phyloP scores from a whole-genome alignment of 108 stramenopile species.

The Conticribra weissflogii region DNA sequence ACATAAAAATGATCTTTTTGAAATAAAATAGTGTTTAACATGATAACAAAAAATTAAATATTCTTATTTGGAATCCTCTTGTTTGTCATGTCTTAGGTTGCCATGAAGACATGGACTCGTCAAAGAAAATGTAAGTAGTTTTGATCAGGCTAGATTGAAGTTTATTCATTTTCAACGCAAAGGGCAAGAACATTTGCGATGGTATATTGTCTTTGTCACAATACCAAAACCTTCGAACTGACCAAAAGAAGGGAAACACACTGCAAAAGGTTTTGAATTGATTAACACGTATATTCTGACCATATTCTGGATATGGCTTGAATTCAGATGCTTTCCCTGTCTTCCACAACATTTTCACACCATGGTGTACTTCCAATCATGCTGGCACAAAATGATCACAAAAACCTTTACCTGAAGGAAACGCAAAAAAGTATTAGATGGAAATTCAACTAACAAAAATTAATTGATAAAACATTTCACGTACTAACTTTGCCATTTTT shows the following conservation, averaged over 20 bases:
- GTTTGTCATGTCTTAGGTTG: conserved; percentile 21
- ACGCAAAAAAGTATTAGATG: neutral
- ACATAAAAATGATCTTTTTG: too few species aligned
- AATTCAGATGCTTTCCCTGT: conserved; percentile 3
- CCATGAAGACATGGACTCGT: conserved; percentile 27
- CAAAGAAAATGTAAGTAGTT: neutral
- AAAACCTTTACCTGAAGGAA: conserved; percentile 36
- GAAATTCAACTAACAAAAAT: neutral
- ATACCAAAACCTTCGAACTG: conserved; percentile 12
- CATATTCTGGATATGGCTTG: conserved; percentile 12
- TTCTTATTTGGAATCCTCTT: conserved; percentile 21
- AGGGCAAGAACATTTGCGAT: conserved; percentile 15
- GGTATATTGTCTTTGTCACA: neutral
- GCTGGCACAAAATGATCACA: conserved; percentile 12
- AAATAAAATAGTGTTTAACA: too few species aligned
- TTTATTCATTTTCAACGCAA: conserved; percentile 6
- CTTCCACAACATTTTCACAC: conserved; percentile 25
- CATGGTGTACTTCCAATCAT: conserved; percentile 1
- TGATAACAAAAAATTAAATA: too few species aligned
- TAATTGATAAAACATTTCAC: neutral
- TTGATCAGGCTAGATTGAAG: neutral
- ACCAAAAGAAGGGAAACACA: conserved; percentile 31
- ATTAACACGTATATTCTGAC: conserved; percentile 5
- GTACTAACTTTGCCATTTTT: too few species aligned
- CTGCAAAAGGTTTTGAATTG: conserved; percentile 16